These are phyloP conservation scores for Mallotus repandus DNA, from an alignment of 441 rosid genomes.

Conservation along the genomic window DNA sequence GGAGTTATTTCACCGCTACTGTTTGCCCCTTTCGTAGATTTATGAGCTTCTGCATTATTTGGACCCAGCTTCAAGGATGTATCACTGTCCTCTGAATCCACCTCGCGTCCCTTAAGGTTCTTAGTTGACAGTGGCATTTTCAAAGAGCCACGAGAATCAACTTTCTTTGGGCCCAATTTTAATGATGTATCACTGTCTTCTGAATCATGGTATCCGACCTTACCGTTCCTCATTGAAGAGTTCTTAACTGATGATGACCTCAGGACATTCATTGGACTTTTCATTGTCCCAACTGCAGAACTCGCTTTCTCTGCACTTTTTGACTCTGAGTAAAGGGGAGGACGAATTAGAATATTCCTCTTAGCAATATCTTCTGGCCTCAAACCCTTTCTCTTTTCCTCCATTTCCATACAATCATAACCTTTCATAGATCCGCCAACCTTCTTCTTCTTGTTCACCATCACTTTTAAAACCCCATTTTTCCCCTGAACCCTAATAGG, in stretches of 20 bases:
- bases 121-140: conserved; percentile 33
- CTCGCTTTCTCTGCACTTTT: conserved; percentile 41
- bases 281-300: conserved; percentile 38
- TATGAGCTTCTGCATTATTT: conserved; percentile 36
- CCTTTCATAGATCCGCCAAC: conserved; percentile 43
- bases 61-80: conserved; percentile 41
- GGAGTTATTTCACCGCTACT: conserved; percentile 44
- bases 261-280: conserved; percentile 34
- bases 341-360: conserved; percentile 41
- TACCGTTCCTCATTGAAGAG: conserved; percentile 14
- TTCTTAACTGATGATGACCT: conserved; percentile 28
- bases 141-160: conserved; percentile 9
- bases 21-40: conserved; percentile 34
- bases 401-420: conserved; percentile 39
- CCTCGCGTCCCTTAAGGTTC: conserved; percentile 35
- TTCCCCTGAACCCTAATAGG: conserved; percentile 92
- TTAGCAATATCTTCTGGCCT: conserved; percentile 43
- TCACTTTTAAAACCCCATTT: conserved; percentile 91
- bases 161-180: conserved; percentile 23
- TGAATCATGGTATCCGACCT: conserved; percentile 23
- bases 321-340: conserved; percentile 39
- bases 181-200: conserved; percentile 28
- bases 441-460: conserved; percentile 78
- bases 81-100: conserved; percentile 63
- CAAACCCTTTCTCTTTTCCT: conserved; percentile 37